phyloP scores from a whole-genome alignment of 2,329 filamentous ascomycete genomes.

The Tolypocladium album region DNA sequence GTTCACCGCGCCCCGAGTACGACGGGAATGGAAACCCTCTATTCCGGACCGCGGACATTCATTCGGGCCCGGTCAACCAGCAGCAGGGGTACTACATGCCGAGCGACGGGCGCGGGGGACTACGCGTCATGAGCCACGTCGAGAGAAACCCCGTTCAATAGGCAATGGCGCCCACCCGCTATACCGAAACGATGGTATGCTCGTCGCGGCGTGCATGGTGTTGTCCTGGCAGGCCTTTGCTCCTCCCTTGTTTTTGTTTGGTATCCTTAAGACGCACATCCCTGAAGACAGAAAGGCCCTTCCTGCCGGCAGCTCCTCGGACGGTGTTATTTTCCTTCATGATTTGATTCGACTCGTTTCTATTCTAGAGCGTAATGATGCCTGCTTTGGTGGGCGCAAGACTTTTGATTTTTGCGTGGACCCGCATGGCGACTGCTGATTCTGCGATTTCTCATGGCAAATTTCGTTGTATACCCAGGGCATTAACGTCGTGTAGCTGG shows the following conservation, averaged over 20 bases:
- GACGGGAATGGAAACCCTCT: constrained; percentile 18
- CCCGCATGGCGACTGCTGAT: background rate
- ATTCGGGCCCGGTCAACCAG: constrained; percentile 16
- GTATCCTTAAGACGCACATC: background rate
- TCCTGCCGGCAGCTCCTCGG: background rate
- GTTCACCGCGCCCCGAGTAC: constrained; percentile 20
- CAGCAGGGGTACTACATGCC: constrained; percentile 22
- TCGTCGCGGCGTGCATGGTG: background rate
- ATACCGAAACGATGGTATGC: background rate
- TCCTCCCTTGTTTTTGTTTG: background rate
- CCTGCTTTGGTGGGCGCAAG: background rate
- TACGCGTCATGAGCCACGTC: constrained; percentile 16
- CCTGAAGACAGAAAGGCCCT: background rate
- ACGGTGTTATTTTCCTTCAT: background rate
- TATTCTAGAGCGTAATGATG: background rate
- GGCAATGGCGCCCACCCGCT: background rate
- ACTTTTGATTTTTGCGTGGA: background rate
- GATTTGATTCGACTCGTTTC: too few relatives aligned
- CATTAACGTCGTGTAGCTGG: background rate
- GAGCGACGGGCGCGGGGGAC: constrained; percentile 18
- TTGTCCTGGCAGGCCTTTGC: background rate
- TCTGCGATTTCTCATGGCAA: background rate
- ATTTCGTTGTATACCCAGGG: background rate
- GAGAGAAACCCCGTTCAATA: constrained; percentile 14
- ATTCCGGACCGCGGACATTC: constrained; percentile 21